Percentiles rank a stretch among this genome's conserved stretches.
Evolutionary conservation across 805 yeast genomes (phyloP).

Genomic region (Schwanniomyces yamadae): DNA sequence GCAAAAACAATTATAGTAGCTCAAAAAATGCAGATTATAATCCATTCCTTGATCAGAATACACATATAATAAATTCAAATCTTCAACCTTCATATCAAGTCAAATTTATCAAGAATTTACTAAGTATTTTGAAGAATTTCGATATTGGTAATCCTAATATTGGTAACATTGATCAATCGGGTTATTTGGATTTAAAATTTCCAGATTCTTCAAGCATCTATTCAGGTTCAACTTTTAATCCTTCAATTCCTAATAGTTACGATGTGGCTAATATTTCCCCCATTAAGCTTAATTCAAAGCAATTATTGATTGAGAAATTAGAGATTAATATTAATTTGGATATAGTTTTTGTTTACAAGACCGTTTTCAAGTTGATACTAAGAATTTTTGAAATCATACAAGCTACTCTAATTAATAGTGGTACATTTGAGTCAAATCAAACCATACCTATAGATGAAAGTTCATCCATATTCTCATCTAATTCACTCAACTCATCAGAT

Average conservation of each 20-base stretch:
- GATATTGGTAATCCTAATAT: conserved; percentile 29
- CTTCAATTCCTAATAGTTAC: conserved; percentile 4
- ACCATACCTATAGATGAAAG: conserved; percentile 19
- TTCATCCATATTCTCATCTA: conserved; percentile 36
- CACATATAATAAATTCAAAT: not conserved
- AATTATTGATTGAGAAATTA: conserved; percentile 42
- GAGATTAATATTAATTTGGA: conserved; percentile 44
- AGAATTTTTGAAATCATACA: conserved; percentile 26
- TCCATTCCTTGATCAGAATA: conserved; percentile 9
- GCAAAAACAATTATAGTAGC: conserved; percentile 1
- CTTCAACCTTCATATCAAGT: conserved; percentile 29
- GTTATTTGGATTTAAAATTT: not conserved
- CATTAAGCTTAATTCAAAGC: conserved; percentile 38
- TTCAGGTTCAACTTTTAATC: conserved; percentile 11
- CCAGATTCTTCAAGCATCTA: conserved; percentile 11
- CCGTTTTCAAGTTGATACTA: conserved; percentile 28
- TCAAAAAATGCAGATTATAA: conserved; percentile 5
- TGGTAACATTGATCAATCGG: not conserved
- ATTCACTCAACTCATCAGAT: conserved; percentile 23
- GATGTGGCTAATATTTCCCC: conserved; percentile 28
- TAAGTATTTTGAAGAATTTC: conserved; percentile 35
- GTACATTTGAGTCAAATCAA: conserved; percentile 1
- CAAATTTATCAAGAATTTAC: conserved; percentile 33
- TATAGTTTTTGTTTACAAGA: conserved; percentile 37
- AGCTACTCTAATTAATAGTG: conserved; percentile 18